phyloP scores from a whole-genome alignment of 73 alveolate genomes.

The Halteria grandinella region DNA sequence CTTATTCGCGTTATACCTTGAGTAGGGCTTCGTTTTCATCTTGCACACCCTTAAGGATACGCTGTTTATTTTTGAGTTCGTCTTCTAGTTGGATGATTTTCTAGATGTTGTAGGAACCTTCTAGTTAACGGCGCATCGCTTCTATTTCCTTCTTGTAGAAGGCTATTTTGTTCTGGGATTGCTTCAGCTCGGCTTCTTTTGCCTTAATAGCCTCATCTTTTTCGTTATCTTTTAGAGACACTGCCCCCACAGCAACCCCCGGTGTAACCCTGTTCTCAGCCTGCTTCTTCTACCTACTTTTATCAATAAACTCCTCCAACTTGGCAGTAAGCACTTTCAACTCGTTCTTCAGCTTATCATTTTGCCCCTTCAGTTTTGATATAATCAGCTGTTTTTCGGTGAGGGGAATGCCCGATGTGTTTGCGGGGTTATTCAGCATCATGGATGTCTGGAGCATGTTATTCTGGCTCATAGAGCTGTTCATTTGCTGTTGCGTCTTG shows the following conservation, averaged over 20 bases:
- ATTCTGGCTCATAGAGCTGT: too few relatives aligned
- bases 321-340: conserved; percentile 56
- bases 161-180: conserved; percentile 53
- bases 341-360: conserved; percentile 65
- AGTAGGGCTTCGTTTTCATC: conserved; percentile 63
- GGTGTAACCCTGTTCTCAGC: too few relatives aligned
- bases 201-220: conserved; percentile 40
- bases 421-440: too few relatives aligned
- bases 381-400: conserved; percentile 44
- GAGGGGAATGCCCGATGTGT: too few relatives aligned
- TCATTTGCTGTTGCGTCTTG: too few relatives aligned
- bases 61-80: conserved; percentile 69
- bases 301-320: conserved; percentile 69
- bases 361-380: conserved; percentile 46
- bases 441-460: too few relatives aligned
- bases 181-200: conserved; percentile 64
- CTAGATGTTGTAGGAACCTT: conserved; percentile 69
- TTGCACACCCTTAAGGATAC: conserved; percentile 61
- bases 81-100: conserved; percentile 69
- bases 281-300: conserved; percentile 51
- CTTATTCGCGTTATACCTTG: conserved; percentile 67
- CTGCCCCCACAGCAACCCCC: too few relatives aligned
- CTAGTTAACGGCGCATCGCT: conserved; percentile 70
- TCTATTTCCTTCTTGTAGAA: conserved; percentile 67
- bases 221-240: conserved; percentile 46